A percentile compares a stretch with the other conserved stretches of the same genome.
Evolutionary conservation across 2,329 filamentous ascomycete genomes (phyloP).

Genomic region (Hawksworthiomyces lignivorus): DNA sequence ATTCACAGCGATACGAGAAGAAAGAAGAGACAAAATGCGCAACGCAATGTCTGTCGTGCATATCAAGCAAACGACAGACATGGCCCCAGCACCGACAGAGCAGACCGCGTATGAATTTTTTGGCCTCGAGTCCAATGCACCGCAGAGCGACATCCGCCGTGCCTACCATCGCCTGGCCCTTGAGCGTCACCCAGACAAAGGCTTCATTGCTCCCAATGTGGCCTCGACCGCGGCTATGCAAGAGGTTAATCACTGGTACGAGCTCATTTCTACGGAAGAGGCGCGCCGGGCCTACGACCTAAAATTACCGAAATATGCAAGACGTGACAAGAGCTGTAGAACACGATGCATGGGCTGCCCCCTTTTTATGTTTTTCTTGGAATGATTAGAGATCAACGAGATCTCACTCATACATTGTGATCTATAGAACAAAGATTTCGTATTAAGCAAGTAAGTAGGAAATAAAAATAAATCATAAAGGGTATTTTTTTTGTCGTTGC

Average conservation of each 20-base stretch:
- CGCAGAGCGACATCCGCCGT: not conserved
- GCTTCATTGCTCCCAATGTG: not conserved
- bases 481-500: too few species aligned
- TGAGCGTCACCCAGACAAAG: not conserved
- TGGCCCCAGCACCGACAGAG: too few species aligned
- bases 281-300: not conserved
- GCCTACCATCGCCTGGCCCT: not conserved
- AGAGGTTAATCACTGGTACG: constrained; percentile 3
- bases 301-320: not conserved
- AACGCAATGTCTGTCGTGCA: too few species aligned
- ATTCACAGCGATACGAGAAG: too few species aligned
- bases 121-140: not conserved
- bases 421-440: too few species aligned
- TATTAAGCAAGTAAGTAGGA: too few species aligned
- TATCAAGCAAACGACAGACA: too few species aligned
- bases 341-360: not conserved
- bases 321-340: not conserved
- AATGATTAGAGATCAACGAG: too few species aligned
- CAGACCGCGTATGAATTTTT: constrained; percentile 5
- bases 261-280: not conserved
- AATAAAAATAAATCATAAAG: too few species aligned
- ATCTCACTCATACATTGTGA: too few species aligned
- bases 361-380: too few species aligned
- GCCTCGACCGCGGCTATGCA: constrained; percentile 1
- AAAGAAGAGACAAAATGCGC: too few species aligned